Percentiles rank a stretch among this genome's conserved stretches.
Conservation (phyloP, 208 protist genomes). For the Leishmania martiniquensis region DNA sequence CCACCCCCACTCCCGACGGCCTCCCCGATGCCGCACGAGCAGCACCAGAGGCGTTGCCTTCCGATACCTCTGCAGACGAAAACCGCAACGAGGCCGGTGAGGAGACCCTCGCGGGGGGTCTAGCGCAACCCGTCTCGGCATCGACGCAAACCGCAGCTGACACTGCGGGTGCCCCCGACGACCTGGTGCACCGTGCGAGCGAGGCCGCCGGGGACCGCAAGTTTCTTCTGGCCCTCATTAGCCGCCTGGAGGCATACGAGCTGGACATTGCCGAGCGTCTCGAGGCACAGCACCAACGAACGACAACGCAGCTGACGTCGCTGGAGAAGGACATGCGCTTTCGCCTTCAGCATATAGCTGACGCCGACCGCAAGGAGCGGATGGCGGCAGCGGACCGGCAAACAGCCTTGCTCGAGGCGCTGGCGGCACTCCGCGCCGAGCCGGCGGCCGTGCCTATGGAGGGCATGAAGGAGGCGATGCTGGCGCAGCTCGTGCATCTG, state of each 20-base stretch:
- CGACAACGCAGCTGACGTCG: conserved; percentile 39
- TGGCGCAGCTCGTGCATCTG: conserved; percentile 45
- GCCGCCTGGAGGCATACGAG: conserved; percentile 57
- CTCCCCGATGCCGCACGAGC: not conserved
- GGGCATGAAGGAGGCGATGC: conserved; percentile 37
- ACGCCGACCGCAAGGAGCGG: conserved; percentile 35
- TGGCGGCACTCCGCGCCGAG: conserved; percentile 13
- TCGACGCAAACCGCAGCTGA: not conserved
- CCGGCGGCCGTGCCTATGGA: conserved; percentile 15
- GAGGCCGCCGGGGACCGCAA: conserved; percentile 36
- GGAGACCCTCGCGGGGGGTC: not conserved
- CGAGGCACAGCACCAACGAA: conserved; percentile 61
- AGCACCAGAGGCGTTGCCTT: not conserved
- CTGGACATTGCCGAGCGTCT: conserved; percentile 49
- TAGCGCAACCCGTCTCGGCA: not conserved
- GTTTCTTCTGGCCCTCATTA: conserved; percentile 49
- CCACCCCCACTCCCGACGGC: not conserved
- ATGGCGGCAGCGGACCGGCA: conserved; percentile 24
- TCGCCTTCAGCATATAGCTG: conserved; percentile 38
- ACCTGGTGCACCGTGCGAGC: conserved; percentile 15
- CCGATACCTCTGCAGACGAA: not conserved
- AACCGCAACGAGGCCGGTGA: not conserved
- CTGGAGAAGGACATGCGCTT: conserved; percentile 54
- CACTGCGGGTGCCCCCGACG: not conserved
- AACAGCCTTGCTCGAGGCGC: conserved; percentile 22